Evolutionary conservation across 495 filamentous ascomycete species (phyloP).

Genomic region (Aspergillus cavernicola): DNA sequence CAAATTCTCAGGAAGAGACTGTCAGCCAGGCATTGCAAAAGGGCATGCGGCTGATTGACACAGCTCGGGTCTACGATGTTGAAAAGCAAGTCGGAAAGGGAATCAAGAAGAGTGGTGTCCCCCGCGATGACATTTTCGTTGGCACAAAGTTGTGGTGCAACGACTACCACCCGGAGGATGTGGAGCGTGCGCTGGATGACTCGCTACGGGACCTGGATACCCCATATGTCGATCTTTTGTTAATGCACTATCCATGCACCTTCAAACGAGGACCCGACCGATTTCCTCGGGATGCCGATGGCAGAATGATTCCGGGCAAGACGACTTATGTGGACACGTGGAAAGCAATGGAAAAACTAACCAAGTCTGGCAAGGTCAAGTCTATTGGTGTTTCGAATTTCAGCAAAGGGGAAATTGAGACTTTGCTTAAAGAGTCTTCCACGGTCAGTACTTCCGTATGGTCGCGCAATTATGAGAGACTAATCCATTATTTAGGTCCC

Average conservation of each 20-base stretch:
- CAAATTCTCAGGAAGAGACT: conserved; percentile 37
- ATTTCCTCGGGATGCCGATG: conserved; percentile 37
- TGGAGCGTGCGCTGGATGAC: conserved; percentile 51
- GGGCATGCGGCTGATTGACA: conserved; percentile 58
- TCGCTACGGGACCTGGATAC: conserved; percentile 57
- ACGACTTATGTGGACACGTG: conserved; percentile 43
- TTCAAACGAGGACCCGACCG: conserved; percentile 32
- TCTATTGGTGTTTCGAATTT: conserved; percentile 79
- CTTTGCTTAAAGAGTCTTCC: conserved; percentile 51
- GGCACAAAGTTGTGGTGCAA: conserved; percentile 67
- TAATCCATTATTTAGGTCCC: conserved; percentile 29
- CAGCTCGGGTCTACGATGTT: conserved; percentile 31
- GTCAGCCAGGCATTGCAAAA: conserved; percentile 38
- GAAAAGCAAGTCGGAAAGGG: conserved; percentile 12
- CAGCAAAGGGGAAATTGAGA: conserved; percentile 56
- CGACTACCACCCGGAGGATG: conserved; percentile 57
- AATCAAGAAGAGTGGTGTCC: conserved; percentile 14
- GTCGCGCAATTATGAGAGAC: too few relatives aligned
- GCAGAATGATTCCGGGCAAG: conserved; percentile 31
- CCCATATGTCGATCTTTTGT: conserved; percentile 63
- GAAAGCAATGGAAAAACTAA: conserved; percentile 59
- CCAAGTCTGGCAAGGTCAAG: conserved; percentile 49
- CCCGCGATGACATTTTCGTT: conserved; percentile 53
- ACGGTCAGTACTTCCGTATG: conserved; percentile 30
- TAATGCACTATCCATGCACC: conserved; percentile 62